Evolutionary conservation across 1,284 basidiomycete genomes (phyloP).

Genomic region (Pulveroboletus ridleyi): DNA sequence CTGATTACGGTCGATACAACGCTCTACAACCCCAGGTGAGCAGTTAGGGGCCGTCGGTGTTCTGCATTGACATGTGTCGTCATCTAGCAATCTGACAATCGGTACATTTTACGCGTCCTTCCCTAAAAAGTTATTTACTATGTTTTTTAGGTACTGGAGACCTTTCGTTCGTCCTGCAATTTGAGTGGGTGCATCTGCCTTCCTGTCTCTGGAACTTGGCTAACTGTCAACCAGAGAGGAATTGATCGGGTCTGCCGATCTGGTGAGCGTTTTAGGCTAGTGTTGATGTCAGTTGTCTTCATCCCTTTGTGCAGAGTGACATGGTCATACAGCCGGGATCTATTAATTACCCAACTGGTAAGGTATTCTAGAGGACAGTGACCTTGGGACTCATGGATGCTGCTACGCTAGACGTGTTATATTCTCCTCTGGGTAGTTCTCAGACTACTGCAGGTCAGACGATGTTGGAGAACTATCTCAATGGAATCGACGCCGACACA

Average conservation of each 20-base stretch:
- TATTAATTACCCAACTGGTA: conserved; percentile 58
- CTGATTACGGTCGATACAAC: conserved; percentile 70
- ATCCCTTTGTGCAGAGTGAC: conserved; percentile 46
- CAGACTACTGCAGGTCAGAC: conserved; percentile 57
- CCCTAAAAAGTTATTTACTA: conserved; percentile 12
- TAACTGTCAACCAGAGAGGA: conserved; percentile 44
- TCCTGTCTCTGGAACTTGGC: not conserved
- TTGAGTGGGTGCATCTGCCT: conserved; percentile 48
- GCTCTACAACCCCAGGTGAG: conserved; percentile 68
- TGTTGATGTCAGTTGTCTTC: conserved; percentile 26
- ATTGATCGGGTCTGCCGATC: conserved; percentile 65
- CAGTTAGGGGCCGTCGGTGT: not conserved
- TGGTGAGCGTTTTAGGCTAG: conserved; percentile 46
- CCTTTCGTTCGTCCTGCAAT: conserved; percentile 67
- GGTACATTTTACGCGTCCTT: conserved; percentile 39
- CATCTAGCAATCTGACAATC: conserved; percentile 71
- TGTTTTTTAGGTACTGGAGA: conserved; percentile 58
- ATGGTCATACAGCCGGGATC: conserved; percentile 64
- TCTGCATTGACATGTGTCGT: conserved; percentile 13
- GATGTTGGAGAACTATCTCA: conserved; percentile 76
- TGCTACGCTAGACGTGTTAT: conserved; percentile 59
- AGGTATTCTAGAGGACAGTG: conserved; percentile 9
- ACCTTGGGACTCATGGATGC: conserved; percentile 1
- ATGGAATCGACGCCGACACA: conserved; percentile 66
- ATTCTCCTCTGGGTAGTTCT: conserved; percentile 64